These are phyloP conservation scores for Lodderomyces margitis DNA, from an alignment of 1,139 yeast species.

Conservation along the genomic window DNA sequence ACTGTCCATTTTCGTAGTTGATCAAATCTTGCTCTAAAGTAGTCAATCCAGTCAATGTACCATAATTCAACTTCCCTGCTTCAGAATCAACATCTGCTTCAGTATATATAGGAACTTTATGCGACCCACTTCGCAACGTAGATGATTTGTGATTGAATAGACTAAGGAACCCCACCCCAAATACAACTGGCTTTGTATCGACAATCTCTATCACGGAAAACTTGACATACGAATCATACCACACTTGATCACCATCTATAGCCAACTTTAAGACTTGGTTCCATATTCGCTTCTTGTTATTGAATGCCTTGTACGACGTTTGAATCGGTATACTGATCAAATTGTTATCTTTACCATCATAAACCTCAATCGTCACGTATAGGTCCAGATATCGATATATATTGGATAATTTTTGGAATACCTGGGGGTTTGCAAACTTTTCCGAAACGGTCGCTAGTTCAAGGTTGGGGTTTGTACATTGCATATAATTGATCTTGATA, in stretches of 20 bases:
- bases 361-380: slow-evolving; percentile 59
- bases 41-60: slow-evolving; percentile 23
- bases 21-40: slow-evolving; percentile 56
- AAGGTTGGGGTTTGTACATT: slow-evolving; percentile 21
- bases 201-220: slow-evolving; percentile 67
- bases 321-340: slow-evolving; percentile 66
- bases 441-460: slow-evolving; percentile 49
- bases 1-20: slow-evolving; percentile 67
- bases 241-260: slow-evolving; percentile 65
- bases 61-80: slow-evolving; percentile 20
- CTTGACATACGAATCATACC: slow-evolving; percentile 57
- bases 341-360: slow-evolving; percentile 52
- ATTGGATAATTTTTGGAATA: slow-evolving; percentile 50
- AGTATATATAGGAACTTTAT: slow-evolving; percentile 30
- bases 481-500: slow-evolving; percentile 36
- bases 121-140: slow-evolving; percentile 37
- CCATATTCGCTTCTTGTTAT: slow-evolving; percentile 42
- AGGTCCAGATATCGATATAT: slow-evolving; percentile 57
- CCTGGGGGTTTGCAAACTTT: slow-evolving; percentile 53
- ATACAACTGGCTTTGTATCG: slow-evolving; percentile 45
- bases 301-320: slow-evolving; percentile 63
- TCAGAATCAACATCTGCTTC: background rate
- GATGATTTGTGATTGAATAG: slow-evolving; percentile 50
- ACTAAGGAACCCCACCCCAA: slow-evolving; percentile 60
- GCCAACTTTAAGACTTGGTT: slow-evolving; percentile 69